phyloP scores from a whole-genome alignment of 2,329 filamentous ascomycete species.

The Colletotrichum cordylinicola region DNA sequence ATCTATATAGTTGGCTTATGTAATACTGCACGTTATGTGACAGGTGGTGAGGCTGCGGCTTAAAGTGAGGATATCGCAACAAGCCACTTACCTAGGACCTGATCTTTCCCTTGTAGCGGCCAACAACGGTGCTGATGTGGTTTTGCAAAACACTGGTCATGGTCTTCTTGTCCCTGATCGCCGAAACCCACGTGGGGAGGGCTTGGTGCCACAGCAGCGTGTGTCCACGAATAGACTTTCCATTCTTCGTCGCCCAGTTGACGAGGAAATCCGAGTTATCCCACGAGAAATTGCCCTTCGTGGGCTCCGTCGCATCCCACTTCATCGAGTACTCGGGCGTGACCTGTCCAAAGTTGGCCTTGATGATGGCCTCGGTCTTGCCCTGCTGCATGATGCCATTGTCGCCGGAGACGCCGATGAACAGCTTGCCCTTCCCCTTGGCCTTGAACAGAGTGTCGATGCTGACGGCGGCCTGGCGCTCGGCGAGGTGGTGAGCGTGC shows the following conservation, averaged over 20 bases:
- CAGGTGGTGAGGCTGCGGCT: too few relatives aligned
- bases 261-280: conserved; percentile 63
- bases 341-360: conserved; percentile 66
- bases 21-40: too few relatives aligned
- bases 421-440: conserved; percentile 67
- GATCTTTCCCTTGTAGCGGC: conserved; percentile 67
- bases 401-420: conserved; percentile 66
- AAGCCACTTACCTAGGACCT: conserved; percentile 55
- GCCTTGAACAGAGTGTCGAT: conserved; percentile 62
- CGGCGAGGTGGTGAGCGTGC: conserved; percentile 35
- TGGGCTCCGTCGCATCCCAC: conserved; percentile 64
- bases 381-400: conserved; percentile 54
- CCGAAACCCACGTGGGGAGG: conserved; percentile 63
- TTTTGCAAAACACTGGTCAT: conserved; percentile 62
- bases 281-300: conserved; percentile 60
- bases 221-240: conserved; percentile 67
- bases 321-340: conserved; percentile 76
- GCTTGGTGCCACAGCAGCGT: conserved; percentile 70
- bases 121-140: conserved; percentile 65
- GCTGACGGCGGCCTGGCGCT: conserved; percentile 47
- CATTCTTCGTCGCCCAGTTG: conserved; percentile 59
- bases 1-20: too few relatives aligned
- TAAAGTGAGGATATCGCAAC: too few relatives aligned
- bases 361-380: conserved; percentile 60
- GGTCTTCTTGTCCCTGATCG: conserved; percentile 56